Evolutionary conservation across 257 asterid species (phyloP).

Genomic region (Scutellaria galericulata): DNA sequence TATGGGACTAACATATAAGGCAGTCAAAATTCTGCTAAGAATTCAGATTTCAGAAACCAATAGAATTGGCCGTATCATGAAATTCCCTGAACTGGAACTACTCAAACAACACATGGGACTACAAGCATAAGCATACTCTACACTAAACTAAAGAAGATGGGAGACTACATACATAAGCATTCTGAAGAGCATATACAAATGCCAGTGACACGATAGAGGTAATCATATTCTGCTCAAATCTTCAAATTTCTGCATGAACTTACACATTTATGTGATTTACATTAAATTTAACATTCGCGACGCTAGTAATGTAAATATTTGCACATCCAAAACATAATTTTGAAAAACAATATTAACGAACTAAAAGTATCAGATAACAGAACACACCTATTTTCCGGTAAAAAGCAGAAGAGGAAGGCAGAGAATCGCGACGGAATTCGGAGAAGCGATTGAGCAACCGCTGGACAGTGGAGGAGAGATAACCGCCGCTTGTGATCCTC

Average conservation of each 20-base stretch:
- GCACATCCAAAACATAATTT: not conserved
- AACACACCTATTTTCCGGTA: conserved; percentile 71
- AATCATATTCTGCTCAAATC: not conserved
- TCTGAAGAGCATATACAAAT: not conserved
- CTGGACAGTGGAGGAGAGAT: conserved; percentile 56
- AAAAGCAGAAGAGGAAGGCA: conserved; percentile 69
- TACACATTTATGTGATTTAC: not conserved
- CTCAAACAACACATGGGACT: too few species aligned
- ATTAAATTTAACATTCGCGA: not conserved
- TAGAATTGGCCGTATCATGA: too few species aligned
- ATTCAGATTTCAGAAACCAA: too few species aligned
- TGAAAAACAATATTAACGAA: not conserved
- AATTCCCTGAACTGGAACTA: too few species aligned
- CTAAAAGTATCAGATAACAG: not conserved
- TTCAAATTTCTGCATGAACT: not conserved
- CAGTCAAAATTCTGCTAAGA: too few species aligned
- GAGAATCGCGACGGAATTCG: conserved; percentile 67
- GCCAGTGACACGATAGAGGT: not conserved
- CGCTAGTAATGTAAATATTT: not conserved
- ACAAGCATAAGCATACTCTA: not conserved
- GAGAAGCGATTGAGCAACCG: conserved; percentile 73
- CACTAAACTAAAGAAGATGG: not conserved
- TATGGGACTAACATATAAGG: too few species aligned
- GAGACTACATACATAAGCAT: not conserved
- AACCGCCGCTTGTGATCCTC: conserved; percentile 45